These are phyloP conservation scores for Euphrasia confusa DNA, from an alignment of 257 asterid genomes.

Conservation along the genomic window DNA sequence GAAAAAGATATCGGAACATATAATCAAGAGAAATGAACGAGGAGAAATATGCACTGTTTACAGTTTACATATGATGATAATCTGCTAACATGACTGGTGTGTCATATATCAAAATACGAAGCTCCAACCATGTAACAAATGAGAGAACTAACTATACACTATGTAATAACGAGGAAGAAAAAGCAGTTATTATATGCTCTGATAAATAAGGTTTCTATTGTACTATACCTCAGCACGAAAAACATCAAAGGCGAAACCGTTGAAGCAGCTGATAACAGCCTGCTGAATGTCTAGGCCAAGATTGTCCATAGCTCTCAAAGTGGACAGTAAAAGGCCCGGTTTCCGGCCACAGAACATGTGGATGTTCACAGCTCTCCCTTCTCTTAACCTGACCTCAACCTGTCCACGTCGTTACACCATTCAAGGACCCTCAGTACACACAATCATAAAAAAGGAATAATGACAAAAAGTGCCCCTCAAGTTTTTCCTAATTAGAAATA, in stretches of 20 bases:
- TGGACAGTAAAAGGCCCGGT: slow-evolving; percentile 55
- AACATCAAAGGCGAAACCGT: slow-evolving; percentile 59
- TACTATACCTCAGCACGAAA: slow-evolving; percentile 63
- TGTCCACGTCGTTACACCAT: slow-evolving; percentile 16
- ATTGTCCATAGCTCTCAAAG: slow-evolving; percentile 57
- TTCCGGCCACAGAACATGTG: slow-evolving; percentile 65
- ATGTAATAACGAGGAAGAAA: too few relatives aligned
- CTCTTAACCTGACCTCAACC: slow-evolving; percentile 69
- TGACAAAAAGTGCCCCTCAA: not conserved
- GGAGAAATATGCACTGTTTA: not conserved
- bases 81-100: not conserved
- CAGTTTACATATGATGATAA: not conserved
- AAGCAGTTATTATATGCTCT: not conserved
- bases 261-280: slow-evolving; percentile 75
- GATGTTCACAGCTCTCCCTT: slow-evolving; percentile 64
- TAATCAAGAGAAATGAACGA: not conserved
- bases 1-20: slow-evolving; percentile 11
- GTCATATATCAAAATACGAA: not conserved
- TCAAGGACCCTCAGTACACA: not conserved
- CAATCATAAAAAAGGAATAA: not conserved
- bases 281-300: slow-evolving; percentile 69
- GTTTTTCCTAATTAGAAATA: not conserved
- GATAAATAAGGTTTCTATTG: not conserved
- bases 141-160: not conserved
- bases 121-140: not conserved